phyloP scores from a whole-genome alignment of 2,329 filamentous ascomycete species.

The Exophiala viscosa region DNA sequence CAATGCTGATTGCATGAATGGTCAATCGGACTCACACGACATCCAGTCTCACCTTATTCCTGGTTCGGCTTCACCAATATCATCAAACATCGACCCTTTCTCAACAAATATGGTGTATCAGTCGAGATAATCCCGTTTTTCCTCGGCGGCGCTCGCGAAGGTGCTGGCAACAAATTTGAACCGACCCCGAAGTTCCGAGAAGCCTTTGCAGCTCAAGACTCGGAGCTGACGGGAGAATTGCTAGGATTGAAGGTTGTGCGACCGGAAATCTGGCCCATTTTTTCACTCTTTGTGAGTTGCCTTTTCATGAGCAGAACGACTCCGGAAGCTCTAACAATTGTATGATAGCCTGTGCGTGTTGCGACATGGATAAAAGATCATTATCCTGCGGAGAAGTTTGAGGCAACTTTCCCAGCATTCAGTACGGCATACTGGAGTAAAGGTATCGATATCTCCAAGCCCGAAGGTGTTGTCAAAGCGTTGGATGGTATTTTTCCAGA shows the following conservation, averaged over 20 bases:
- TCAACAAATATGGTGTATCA: conserved; percentile 17
- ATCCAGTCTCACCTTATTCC: conserved; percentile 18
- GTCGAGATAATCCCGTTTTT: conserved; percentile 22
- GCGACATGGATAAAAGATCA: conserved; percentile 23
- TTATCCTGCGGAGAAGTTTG: conserved; percentile 22
- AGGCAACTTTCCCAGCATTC: conserved; percentile 18
- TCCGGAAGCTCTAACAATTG: background rate
- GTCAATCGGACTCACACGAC: background rate
- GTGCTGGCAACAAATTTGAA: conserved; percentile 13
- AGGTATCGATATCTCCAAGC: conserved; percentile 21
- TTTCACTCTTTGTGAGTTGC: conserved; percentile 21
- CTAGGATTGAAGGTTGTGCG: conserved; percentile 14
- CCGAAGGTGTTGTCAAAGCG: conserved; percentile 16
- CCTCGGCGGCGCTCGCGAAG: conserved; percentile 16
- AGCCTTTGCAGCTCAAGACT: conserved; percentile 15
- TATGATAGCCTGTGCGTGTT: conserved; percentile 17
- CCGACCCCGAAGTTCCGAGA: conserved; percentile 15
- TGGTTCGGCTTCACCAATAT: conserved; percentile 21
- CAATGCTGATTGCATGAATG: background rate
- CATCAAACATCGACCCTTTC: conserved; percentile 15
- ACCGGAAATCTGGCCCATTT: conserved; percentile 18
- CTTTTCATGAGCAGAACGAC: background rate
- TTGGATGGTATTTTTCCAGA: conserved; percentile 18
- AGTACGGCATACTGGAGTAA: conserved; percentile 21
- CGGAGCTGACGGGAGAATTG: conserved; percentile 14